Evolutionary conservation across 116 monocot genomes (phyloP).

Genomic region (Posidonia oceanica): DNA sequence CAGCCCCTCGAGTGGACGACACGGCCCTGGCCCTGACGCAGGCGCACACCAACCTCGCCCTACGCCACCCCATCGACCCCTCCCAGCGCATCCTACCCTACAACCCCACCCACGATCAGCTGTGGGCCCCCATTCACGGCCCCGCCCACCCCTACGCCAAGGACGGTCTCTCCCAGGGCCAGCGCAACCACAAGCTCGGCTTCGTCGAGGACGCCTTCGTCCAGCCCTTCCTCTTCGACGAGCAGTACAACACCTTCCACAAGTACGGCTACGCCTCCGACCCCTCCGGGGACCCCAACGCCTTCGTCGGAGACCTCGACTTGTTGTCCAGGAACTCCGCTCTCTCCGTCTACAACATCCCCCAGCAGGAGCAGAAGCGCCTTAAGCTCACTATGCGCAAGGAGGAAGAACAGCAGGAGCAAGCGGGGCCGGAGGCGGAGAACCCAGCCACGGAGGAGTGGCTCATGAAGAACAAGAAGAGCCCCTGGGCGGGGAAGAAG

Average conservation of each 20-base stretch:
- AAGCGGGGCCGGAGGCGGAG: slow-evolving; percentile 18
- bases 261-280: slow-evolving; percentile 84
- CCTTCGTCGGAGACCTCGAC: slow-evolving; percentile 58
- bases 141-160: slow-evolving; percentile 78
- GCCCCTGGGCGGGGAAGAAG: slow-evolving; percentile 85
- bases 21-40: slow-evolving; percentile 58
- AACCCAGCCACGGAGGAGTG: slow-evolving; percentile 80
- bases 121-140: slow-evolving; percentile 85
- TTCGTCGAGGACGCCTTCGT: slow-evolving; percentile 92
- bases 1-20: slow-evolving; percentile 78
- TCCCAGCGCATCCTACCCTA: slow-evolving; percentile 57
- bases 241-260: slow-evolving; percentile 98
- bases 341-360: slow-evolving; percentile 59
- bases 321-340: slow-evolving; percentile 31
- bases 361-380: slow-evolving; percentile 91
- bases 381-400: slow-evolving; percentile 30
- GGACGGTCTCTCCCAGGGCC: slow-evolving; percentile 68
- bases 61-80: slow-evolving; percentile 64
- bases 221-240: slow-evolving; percentile 89
- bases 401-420: slow-evolving; percentile 1
- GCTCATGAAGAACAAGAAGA: slow-evolving; percentile 63
- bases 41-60: slow-evolving; percentile 14
- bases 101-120: slow-evolving; percentile 94
- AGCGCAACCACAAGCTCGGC: slow-evolving; percentile 97
- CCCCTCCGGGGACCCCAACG: slow-evolving; percentile 52